Conservation (phyloP, 1,284 basidiomycete genomes). For the Ganoderma resinaceum region DNA sequence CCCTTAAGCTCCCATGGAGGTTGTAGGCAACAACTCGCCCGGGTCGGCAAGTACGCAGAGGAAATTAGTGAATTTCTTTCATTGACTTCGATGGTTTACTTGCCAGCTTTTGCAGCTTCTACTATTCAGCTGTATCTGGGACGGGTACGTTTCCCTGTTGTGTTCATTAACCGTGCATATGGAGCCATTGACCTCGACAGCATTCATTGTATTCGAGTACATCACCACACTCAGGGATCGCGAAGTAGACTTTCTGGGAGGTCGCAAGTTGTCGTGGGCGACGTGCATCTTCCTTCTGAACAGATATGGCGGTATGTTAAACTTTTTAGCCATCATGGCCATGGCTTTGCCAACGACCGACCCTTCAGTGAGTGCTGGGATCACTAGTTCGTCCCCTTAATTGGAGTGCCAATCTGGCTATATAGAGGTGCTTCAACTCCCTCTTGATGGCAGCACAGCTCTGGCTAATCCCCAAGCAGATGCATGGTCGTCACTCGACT, state of each 20-base stretch:
- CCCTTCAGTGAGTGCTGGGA: not conserved
- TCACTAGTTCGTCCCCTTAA: not conserved
- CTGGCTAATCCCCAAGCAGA: not conserved
- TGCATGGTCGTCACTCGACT: not conserved
- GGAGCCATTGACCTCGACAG: not conserved
- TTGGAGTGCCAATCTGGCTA: not conserved
- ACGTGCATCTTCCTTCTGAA: not conserved
- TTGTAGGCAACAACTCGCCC: not conserved
- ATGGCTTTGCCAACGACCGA: not conserved
- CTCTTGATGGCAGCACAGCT: not conserved
- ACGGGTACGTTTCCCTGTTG: not conserved
- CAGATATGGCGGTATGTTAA: not conserved
- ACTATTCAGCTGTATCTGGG: not conserved
- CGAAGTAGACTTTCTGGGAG: not conserved
- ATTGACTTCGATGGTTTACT: not conserved
- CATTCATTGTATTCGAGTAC: not conserved
- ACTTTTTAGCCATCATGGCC: not conserved
- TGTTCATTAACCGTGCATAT: not conserved
- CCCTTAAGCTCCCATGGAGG: not conserved
- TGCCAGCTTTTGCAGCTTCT: not conserved
- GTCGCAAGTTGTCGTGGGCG: not conserved
- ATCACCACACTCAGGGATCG: constrained; percentile 3
- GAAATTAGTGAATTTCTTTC: not conserved
- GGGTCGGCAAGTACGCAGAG: not conserved
- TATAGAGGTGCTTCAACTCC: not conserved